Percentiles rank a stretch among this genome's conserved stretches.
Conservation (phyloP, 352 stramenopile species). For the Pythium guiyangense region DNA sequence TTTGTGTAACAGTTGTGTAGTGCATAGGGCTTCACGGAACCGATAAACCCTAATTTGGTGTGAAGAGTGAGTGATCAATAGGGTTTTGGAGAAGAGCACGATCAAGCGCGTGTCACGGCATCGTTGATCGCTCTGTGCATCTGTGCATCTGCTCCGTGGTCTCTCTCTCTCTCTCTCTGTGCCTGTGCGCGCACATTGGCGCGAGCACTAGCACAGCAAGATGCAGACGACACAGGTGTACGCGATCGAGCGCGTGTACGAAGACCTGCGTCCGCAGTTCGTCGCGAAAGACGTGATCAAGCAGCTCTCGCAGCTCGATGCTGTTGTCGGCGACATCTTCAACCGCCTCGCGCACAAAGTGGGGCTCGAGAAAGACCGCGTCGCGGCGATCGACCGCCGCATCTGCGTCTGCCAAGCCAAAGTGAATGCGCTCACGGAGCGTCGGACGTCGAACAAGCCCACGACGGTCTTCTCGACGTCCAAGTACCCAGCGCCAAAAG, state of each 20-base stretch:
- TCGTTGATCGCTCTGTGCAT: no score
- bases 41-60: no score
- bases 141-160: no score
- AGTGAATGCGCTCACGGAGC: conserved; percentile 78
- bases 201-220: no score
- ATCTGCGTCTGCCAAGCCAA: conserved; percentile 82
- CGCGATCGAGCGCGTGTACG: conserved; percentile 82
- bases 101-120: no score
- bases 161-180: no score
- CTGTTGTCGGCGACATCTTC: conserved; percentile 82
- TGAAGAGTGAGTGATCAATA: no score
- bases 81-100: no score
- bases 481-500: conserved; percentile 79
- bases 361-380: conserved; percentile 74
- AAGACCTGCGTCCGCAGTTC: conserved; percentile 80
- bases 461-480: conserved; percentile 88
- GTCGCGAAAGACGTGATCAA: conserved; percentile 85
- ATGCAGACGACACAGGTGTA: conserved; percentile 89
- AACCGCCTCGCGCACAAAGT: conserved; percentile 75
- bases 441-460: conserved; percentile 78
- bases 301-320: conserved; percentile 78
- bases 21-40: no score
- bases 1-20: no score
- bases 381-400: conserved; percentile 63
- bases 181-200: no score